Percentiles rank a stretch among this genome's conserved stretches.
phyloP scores from a whole-genome alignment of 257 asterid genomes.

The Solanum gracilifrons region DNA sequence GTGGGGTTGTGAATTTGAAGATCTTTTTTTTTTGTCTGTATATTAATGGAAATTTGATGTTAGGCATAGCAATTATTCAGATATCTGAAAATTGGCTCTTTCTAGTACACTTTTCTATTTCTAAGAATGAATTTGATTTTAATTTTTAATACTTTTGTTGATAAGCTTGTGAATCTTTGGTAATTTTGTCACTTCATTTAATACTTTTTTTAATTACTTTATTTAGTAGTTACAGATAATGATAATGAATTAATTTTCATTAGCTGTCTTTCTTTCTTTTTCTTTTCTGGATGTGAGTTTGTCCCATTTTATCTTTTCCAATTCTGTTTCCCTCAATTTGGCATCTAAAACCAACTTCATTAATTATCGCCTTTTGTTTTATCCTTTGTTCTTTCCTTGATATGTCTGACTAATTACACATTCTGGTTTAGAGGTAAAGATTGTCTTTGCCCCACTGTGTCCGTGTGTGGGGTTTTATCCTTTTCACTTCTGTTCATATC shows the following conservation, averaged over 20 bases:
- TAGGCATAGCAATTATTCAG: not conserved
- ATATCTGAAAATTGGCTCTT: not conserved
- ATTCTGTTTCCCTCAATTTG: not conserved
- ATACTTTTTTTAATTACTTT: not conserved
- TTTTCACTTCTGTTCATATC: not conserved
- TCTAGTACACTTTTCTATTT: not conserved
- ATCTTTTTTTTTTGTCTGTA: too few species aligned
- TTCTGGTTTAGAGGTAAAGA: not conserved
- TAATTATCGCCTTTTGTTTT: not conserved
- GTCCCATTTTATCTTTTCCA: not conserved
- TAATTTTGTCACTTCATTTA: not conserved
- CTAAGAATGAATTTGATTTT: not conserved
- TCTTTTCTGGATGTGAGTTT: not conserved
- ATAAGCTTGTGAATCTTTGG: not conserved
- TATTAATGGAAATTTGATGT: not conserved
- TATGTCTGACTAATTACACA: not conserved
- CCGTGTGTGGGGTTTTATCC: not conserved
- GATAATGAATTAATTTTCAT: not conserved
- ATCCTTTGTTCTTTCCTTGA: not conserved
- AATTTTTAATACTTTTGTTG: not conserved
- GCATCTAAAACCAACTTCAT: not conserved
- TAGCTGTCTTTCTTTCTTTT: not conserved
- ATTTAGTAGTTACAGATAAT: not conserved
- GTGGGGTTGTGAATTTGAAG: not conserved
- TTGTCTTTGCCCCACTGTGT: not conserved